phyloP scores from a whole-genome alignment of 306 rosid species.

The Inga laurina region DNA sequence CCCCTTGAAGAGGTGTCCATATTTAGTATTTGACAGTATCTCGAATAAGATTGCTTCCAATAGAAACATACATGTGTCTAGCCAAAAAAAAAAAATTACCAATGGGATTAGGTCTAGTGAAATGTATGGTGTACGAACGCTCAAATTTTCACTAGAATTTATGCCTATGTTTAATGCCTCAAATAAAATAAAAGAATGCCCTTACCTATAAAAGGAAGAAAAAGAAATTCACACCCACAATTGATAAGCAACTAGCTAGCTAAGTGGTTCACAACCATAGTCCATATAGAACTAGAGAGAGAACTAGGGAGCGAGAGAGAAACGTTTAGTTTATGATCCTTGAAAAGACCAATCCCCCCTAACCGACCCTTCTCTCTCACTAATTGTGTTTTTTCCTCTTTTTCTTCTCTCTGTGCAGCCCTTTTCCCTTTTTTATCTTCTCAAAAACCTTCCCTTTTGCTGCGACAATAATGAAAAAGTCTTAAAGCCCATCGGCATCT shows the following conservation, averaged over 20 bases:
- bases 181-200: no score
- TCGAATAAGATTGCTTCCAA: no score
- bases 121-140: no score
- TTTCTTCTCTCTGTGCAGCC: not conserved
- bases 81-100: no score
- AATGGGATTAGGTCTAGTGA: no score
- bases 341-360: slow-evolving; percentile 1
- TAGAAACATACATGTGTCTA: no score
- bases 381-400: not conserved
- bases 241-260: not conserved
- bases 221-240: no score
- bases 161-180: no score
- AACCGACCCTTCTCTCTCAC: slow-evolving; percentile 16
- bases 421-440: not conserved
- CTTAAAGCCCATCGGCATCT: slow-evolving; percentile 7
- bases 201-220: no score
- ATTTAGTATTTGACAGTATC: no score
- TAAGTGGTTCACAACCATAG: not conserved
- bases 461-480: slow-evolving; percentile 17
- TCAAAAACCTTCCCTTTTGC: not conserved
- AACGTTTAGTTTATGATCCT: not conserved
- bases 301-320: not conserved
- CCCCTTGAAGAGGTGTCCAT: no score
- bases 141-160: no score
- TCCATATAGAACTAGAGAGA: not conserved